Percentiles rank a stretch among this genome's conserved stretches.
These are phyloP conservation scores for Talaromyces amestolkiae DNA, from an alignment of 2,329 filamentous ascomycete species.

Conservation along the genomic window DNA sequence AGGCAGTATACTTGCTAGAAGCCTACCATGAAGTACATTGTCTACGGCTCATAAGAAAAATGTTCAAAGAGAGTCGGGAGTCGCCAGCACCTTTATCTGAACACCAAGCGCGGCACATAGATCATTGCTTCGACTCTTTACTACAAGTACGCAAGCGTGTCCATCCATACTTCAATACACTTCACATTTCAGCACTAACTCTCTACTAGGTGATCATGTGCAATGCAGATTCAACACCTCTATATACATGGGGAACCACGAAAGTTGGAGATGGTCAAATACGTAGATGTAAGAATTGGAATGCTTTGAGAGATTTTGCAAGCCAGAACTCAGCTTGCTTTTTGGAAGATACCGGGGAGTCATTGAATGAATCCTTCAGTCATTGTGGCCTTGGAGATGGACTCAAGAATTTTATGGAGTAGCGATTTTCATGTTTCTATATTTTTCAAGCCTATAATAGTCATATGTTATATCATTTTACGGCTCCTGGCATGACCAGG, in stretches of 20 bases:
- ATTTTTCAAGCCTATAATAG: too few relatives aligned
- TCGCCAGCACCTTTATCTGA: neutral
- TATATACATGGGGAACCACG: neutral
- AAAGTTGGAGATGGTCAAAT: neutral
- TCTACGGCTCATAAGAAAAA: neutral
- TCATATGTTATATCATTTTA: too few relatives aligned
- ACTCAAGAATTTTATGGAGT: neutral
- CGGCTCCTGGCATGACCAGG: too few relatives aligned
- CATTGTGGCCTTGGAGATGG: neutral
- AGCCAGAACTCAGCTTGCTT: slow-evolving; percentile 6
- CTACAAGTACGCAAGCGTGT: neutral
- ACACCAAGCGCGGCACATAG: neutral
- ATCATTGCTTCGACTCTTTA: slow-evolving; percentile 3
- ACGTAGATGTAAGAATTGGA: slow-evolving; percentile 8
- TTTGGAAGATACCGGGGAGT: neutral
- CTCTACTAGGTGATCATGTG: neutral
- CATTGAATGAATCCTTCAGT: neutral
- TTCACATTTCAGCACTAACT: neutral
- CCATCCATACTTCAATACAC: neutral
- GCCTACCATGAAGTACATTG: slow-evolving; percentile 7
- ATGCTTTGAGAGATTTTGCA: neutral
- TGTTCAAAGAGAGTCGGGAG: neutral
- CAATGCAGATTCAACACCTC: neutral
- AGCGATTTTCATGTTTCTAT: too few relatives aligned
- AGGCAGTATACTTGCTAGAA: neutral